phyloP scores from a whole-genome alignment of 495 filamentous ascomycete genomes.

The Schizothecium vesticola region DNA sequence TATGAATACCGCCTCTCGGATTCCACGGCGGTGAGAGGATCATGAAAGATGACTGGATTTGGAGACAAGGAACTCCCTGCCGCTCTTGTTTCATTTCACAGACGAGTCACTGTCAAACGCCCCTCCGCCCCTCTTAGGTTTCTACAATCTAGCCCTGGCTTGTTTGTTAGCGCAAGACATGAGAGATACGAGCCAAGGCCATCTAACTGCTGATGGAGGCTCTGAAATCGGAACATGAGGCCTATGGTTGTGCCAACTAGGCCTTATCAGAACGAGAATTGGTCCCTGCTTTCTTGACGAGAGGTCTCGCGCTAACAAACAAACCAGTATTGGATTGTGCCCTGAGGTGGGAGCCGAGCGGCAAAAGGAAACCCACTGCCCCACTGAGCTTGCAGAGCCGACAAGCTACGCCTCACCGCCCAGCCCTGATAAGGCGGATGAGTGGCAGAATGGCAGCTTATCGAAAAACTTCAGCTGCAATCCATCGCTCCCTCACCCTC shows the following conservation, averaged over 20 bases:
- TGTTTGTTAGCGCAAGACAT: no score
- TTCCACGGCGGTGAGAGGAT: not conserved
- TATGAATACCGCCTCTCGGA: not conserved
- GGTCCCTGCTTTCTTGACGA: no score
- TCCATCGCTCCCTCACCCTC: not conserved
- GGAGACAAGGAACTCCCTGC: not conserved
- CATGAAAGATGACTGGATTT: not conserved
- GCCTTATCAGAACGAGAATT: no score
- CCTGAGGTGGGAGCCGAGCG: not conserved
- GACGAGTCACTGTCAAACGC: not conserved
- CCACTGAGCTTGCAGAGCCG: not conserved
- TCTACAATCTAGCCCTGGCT: no score
- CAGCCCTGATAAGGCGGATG: not conserved
- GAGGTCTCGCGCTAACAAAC: no score
- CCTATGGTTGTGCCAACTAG: no score
- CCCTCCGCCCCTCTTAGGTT: not conserved
- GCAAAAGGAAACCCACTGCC: not conserved
- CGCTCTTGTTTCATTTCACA: not conserved
- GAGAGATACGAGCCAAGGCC: no score
- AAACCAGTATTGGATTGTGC: no score
- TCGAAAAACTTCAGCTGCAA: conserved; percentile 3
- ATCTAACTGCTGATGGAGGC: no score
- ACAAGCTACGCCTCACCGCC: conserved; percentile 2
- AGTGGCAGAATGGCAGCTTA: conserved; percentile 3
- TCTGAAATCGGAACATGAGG: no score